These are phyloP conservation scores for Pilasporangium apinafurcum DNA, from an alignment of 352 stramenopile species.

Conservation along the genomic window DNA sequence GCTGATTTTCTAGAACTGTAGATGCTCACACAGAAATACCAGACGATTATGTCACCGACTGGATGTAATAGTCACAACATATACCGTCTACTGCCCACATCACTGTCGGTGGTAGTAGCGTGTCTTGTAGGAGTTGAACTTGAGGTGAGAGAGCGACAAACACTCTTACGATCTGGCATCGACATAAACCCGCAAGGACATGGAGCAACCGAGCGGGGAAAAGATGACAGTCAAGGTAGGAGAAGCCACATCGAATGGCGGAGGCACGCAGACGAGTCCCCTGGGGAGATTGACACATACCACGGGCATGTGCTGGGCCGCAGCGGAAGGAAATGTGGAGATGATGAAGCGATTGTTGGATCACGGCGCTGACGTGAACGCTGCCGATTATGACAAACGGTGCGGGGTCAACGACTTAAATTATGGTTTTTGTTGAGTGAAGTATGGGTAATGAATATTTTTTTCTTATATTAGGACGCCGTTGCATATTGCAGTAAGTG, in stretches of 20 bases:
- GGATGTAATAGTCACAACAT: too few species aligned
- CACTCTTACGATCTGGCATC: too few species aligned
- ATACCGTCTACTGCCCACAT: background rate
- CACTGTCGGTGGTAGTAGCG: background rate
- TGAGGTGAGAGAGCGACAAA: too few species aligned
- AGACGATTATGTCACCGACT: background rate
- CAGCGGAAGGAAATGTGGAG: constrained; percentile 49
- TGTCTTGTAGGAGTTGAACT: too few species aligned
- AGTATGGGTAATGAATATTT: too few species aligned
- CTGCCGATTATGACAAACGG: constrained; percentile 73
- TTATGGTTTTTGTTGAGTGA: too few species aligned
- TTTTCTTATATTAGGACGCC: constrained; percentile 35
- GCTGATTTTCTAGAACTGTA: constrained; percentile 5
- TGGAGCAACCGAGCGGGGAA: too few species aligned
- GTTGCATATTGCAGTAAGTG: constrained; percentile 70
- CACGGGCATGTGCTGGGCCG: constrained; percentile 77
- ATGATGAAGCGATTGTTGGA: constrained; percentile 51
- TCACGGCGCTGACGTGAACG: constrained; percentile 64
- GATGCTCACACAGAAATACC: background rate
- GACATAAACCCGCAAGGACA: too few species aligned
- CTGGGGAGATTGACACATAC: constrained; percentile 34
- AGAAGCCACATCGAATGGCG: too few species aligned
- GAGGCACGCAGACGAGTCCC: too few species aligned
- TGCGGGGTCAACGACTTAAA: too few species aligned
- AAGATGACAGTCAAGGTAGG: too few species aligned